Percentiles rank a stretch among this genome's conserved stretches.
phyloP scores from a whole-genome alignment of 2,329 filamentous ascomycete genomes.

The Nemania serpens region DNA sequence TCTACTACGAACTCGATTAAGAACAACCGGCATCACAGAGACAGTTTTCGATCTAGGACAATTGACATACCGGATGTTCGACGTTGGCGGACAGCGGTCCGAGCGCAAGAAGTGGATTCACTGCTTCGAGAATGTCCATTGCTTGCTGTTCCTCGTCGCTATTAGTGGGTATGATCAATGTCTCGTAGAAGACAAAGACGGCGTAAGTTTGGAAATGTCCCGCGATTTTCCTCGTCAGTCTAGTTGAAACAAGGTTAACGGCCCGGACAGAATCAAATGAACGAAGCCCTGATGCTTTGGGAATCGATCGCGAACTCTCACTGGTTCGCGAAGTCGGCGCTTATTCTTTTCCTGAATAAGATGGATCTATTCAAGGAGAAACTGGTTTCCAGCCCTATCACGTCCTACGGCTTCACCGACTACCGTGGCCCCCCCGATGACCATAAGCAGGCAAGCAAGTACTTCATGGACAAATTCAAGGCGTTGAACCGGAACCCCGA shows the following conservation, averaged over 20 bases:
- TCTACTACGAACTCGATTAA: constrained; percentile 84
- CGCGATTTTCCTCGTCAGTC: not conserved
- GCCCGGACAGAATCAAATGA: constrained; percentile 77
- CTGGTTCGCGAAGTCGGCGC: constrained; percentile 81
- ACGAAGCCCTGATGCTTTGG: constrained; percentile 85
- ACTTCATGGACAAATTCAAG: constrained; percentile 81
- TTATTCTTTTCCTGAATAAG: constrained; percentile 87
- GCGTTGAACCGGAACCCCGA: constrained; percentile 72
- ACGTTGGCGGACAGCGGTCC: constrained; percentile 88
- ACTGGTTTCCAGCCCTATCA: constrained; percentile 71
- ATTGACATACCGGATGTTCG: constrained; percentile 95
- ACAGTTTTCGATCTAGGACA: constrained; percentile 91
- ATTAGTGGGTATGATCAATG: constrained; percentile 98
- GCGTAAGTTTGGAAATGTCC: constrained; percentile 62
- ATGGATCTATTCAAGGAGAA: constrained; percentile 85
- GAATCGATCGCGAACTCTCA: constrained; percentile 85
- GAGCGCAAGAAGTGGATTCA: constrained; percentile 98
- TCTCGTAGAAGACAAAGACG: constrained; percentile 93
- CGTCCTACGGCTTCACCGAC: constrained; percentile 76
- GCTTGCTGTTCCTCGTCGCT: constrained; percentile 88
- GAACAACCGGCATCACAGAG: constrained; percentile 95
- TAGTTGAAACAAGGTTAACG: constrained; percentile 14
- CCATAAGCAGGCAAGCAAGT: constrained; percentile 76
- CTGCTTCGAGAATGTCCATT: constrained; percentile 93
- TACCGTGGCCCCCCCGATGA: constrained; percentile 74